A percentile compares a stretch with the other conserved stretches of the same genome.
Conservation (phyloP, 2,329 filamentous ascomycete species). For the Aspergillus tamarii region DNA sequence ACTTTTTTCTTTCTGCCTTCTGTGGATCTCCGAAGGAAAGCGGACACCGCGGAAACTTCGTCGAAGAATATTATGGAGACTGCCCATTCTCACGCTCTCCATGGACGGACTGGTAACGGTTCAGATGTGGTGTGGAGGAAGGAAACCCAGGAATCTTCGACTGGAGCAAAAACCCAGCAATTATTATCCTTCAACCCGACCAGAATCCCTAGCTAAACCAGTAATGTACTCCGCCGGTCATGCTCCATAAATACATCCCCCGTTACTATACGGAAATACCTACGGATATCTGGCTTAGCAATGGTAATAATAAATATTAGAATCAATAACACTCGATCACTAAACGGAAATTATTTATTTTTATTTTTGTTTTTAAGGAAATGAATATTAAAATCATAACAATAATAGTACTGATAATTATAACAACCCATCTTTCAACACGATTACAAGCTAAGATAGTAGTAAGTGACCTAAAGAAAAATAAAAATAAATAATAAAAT, state of each 20-base stretch:
- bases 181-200: slow-evolving; percentile 10
- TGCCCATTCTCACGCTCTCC: slow-evolving; percentile 9
- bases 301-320: slow-evolving; percentile 7
- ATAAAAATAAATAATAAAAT: neutral
- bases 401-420: slow-evolving; percentile 8
- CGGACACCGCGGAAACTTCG: slow-evolving; percentile 12
- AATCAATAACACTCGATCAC: neutral
- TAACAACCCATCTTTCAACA: slow-evolving; percentile 8
- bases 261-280: slow-evolving; percentile 5
- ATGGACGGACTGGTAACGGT: slow-evolving; percentile 19
- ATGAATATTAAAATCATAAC: neutral
- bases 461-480: neutral
- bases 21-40: slow-evolving; percentile 13
- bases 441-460: slow-evolving; percentile 2
- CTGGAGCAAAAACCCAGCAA: slow-evolving; percentile 1
- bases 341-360: neutral
- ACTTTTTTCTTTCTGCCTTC: neutral
- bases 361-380: neutral
- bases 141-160: slow-evolving; percentile 11
- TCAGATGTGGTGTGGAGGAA: slow-evolving; percentile 25
- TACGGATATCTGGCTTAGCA: slow-evolving; percentile 3
- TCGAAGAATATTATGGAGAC: slow-evolving; percentile 13
- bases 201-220: slow-evolving; percentile 3
- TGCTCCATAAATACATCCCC: slow-evolving; percentile 7
- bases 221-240: slow-evolving; percentile 1